Base-by-base conservation (phyloP, 805 yeast species). In the Saccharomycopsis amapae region DNA sequence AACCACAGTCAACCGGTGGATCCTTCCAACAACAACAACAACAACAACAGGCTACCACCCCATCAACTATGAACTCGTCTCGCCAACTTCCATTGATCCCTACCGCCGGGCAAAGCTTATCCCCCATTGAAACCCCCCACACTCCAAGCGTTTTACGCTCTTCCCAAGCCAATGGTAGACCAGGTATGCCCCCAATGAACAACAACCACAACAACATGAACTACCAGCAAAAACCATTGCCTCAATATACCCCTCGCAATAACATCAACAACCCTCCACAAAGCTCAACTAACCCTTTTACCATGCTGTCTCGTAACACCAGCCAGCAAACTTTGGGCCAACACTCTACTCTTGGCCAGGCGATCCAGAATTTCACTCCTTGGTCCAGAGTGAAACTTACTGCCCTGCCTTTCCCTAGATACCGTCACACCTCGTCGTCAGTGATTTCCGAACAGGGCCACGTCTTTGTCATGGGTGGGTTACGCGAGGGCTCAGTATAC, bases 401-500 rank as follows among this genome's bases (percentile, higher is more conserved):
- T 48, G 74, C 78, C 53, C 84, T 93, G 2, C 98, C 97, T 1
- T 88, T 90, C 59, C 97, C 99, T 2, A 76, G 98, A 37, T 88
- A 87, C 61, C 81, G 97, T 55, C 97, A 90, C 63, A 86, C 94
- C 1, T 81, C 93, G 0, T 85, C 95, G 2, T 67, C 82, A 20
- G 66, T 78, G 20, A 74, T 87, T 4, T 79, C 93, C 12, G 88
- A 86, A 25, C 81, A 81, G 45, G 86, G 86, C 44, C 93, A 87
- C 50, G 67, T 88, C 18, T 87, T 78, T 60, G 72, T 93, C 19
- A 89, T 93, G 86, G 98, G 99, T 35, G 99, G 99, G 6, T 69
- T 93, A 40, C 82, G 89, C 58, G 96, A 89, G 44, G 85, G 86
- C 46, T 81, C 90, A 17, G 96, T 90, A 4, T 86, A 84, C 62